phyloP scores from a whole-genome alignment of 768 basidiomycete species.

The Candolleomyces eurysporus region DNA sequence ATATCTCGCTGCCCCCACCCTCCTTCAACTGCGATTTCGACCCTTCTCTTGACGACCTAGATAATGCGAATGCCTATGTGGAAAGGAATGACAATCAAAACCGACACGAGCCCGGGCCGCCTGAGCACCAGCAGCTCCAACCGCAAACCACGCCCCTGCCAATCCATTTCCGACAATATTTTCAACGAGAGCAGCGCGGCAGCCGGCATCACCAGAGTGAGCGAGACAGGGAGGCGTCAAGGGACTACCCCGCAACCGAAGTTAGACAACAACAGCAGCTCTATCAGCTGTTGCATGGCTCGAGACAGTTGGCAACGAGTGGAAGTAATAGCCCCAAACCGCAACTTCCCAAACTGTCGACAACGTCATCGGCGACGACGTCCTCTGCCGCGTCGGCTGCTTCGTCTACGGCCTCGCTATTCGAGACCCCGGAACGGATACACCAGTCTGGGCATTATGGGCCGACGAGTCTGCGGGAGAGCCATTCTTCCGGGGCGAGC shows the following conservation, averaged over 20 bases:
- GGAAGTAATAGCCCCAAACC: slow-evolving; percentile 1
- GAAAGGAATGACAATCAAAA: neutral
- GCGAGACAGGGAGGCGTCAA: neutral
- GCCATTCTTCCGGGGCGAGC: neutral
- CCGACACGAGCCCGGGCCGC: neutral
- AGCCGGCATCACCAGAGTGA: too few species aligned
- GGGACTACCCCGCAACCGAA: neutral
- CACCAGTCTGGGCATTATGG: neutral
- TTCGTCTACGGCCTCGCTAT: neutral
- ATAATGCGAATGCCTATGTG: neutral
- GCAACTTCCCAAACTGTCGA: neutral
- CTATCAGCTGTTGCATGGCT: slow-evolving; percentile 9
- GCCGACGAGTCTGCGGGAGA: neutral
- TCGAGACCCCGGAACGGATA: neutral
- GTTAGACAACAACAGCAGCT: slow-evolving; percentile 1
- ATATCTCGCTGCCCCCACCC: slow-evolving; percentile 3
- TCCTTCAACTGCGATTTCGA: slow-evolving; percentile 9
- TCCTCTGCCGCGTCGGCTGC: neutral
- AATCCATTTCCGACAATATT: neutral
- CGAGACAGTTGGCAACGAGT: neutral
- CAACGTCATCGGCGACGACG: neutral
- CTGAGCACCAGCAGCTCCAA: neutral
- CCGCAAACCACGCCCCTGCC: slow-evolving; percentile 1
- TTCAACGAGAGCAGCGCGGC: neutral
- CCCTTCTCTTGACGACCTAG: slow-evolving; percentile 6